A percentile compares a stretch with the other conserved stretches of the same genome.
Conservation (phyloP, 179 eudicot genomes). For the Beta lomatogona region DNA sequence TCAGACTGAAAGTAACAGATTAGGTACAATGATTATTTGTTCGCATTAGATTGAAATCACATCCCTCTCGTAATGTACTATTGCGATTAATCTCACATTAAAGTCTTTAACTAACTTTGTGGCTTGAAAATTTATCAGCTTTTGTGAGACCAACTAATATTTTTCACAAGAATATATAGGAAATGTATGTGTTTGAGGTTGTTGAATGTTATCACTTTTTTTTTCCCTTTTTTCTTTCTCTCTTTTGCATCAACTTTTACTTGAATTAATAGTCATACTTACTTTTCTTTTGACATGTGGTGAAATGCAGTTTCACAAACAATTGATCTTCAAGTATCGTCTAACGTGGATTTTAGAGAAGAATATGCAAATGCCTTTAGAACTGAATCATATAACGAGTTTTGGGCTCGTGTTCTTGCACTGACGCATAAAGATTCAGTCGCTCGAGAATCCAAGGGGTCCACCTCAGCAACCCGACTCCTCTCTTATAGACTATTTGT, state of each 20-base stretch:
- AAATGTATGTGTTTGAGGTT: too few relatives aligned
- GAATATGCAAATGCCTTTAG: slow-evolving; percentile 92
- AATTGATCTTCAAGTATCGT: neutral
- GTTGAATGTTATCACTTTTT: too few relatives aligned
- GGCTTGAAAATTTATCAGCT: neutral
- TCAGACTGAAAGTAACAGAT: neutral
- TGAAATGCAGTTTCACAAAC: slow-evolving; percentile 19
- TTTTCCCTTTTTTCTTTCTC: too few relatives aligned
- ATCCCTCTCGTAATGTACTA: neutral
- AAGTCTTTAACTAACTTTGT: slow-evolving; percentile 4
- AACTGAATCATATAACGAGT: slow-evolving; percentile 78
- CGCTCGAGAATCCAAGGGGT: slow-evolving; percentile 38
- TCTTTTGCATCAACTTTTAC: too few relatives aligned
- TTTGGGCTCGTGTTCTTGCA: slow-evolving; percentile 72
- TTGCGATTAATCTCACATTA: neutral
- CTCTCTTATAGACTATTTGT: slow-evolving; percentile 78
- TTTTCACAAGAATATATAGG: neutral
- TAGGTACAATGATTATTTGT: neutral
- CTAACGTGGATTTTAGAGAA: slow-evolving; percentile 60
- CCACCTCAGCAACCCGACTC: slow-evolving; percentile 66
- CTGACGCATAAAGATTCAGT: slow-evolving; percentile 33
- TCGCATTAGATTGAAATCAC: neutral
- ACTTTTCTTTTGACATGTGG: neutral
- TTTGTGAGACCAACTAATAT: neutral
- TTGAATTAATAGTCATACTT: neutral